Evolutionary conservation across 176 grass and related monocot genomes (phyloP).

Genomic region (Saccharum spontaneum): DNA sequence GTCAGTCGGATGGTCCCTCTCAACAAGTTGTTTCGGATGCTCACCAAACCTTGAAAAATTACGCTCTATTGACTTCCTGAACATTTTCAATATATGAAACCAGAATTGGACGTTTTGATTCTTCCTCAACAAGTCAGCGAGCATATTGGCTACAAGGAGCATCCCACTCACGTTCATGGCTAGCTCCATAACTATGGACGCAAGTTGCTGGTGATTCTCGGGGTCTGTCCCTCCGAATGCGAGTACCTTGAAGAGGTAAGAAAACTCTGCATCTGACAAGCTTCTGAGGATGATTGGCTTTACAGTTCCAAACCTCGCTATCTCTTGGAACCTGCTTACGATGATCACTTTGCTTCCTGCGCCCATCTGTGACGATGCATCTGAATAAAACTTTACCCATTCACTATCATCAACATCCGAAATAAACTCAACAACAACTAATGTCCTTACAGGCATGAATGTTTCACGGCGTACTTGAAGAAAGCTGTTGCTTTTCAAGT

Average conservation of each 20-base stretch:
- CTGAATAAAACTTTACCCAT: constrained; percentile 17
- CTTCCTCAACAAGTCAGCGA: background rate
- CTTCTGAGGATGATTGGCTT: background rate
- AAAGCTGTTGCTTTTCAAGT: background rate
- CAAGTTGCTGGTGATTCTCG: background rate
- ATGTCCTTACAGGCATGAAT: background rate
- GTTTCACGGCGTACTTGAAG: background rate
- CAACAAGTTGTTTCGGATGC: background rate
- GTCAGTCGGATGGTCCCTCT: background rate
- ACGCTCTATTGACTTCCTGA: background rate
- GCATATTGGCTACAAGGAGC: background rate
- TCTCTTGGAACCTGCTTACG: background rate
- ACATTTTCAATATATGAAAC: background rate
- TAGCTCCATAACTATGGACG: background rate
- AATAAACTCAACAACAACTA: background rate
- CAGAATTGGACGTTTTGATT: background rate
- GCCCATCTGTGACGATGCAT: no score
- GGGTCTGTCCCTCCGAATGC: background rate
- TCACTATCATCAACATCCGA: background rate
- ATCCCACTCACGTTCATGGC: background rate
- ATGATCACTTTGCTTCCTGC: constrained; percentile 4
- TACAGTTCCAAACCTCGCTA: background rate
- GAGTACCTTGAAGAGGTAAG: background rate
- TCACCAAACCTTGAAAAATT: background rate
- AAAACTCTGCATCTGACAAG: background rate